Conservation (phyloP, 2,329 filamentous ascomycete genomes). For the Aspergillus calidoustus region DNA sequence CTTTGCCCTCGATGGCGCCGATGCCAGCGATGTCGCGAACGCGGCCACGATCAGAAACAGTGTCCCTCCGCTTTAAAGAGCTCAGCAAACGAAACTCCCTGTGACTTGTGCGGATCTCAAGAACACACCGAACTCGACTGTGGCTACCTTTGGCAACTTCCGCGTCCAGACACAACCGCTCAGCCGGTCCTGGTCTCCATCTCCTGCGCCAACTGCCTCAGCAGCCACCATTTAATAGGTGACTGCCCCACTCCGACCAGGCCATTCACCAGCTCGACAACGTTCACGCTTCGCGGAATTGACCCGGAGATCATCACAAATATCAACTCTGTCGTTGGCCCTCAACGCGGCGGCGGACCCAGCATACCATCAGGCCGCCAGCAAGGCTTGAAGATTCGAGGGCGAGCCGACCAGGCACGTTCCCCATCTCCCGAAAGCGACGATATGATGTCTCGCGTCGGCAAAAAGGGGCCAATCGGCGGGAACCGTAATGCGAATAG, state of each 20-base stretch:
- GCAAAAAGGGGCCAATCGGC: constrained; percentile 33
- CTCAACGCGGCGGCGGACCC: constrained; percentile 18
- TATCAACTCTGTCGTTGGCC: constrained; percentile 35
- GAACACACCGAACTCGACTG: constrained; percentile 66
- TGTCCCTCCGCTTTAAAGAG: constrained; percentile 65
- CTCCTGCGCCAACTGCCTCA: constrained; percentile 50
- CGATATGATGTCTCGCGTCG: constrained; percentile 36
- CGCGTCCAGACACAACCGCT: constrained; percentile 29
- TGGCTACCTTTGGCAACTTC: constrained; percentile 60
- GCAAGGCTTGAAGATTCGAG: constrained; percentile 41
- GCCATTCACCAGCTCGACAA: constrained; percentile 36
- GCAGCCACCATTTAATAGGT: constrained; percentile 48
- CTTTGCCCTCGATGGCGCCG: constrained; percentile 47
- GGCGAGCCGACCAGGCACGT: constrained; percentile 36
- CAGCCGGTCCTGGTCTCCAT: constrained; percentile 46
- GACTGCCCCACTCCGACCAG: constrained; percentile 45
- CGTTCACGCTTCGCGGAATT: constrained; percentile 46
- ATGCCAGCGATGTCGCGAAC: constrained; percentile 63
- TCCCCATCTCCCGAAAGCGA: constrained; percentile 41
- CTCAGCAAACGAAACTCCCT: constrained; percentile 59
- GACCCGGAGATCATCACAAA: constrained; percentile 45
- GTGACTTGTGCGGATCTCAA: constrained; percentile 62
- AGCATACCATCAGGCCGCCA: constrained; percentile 25
- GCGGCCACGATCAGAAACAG: constrained; percentile 58
- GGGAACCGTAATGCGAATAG: constrained; percentile 34